A percentile compares a stretch with the other conserved stretches of the same genome.
phyloP scores from a whole-genome alignment of 495 filamentous ascomycete species.

The Monascus purpureus region DNA sequence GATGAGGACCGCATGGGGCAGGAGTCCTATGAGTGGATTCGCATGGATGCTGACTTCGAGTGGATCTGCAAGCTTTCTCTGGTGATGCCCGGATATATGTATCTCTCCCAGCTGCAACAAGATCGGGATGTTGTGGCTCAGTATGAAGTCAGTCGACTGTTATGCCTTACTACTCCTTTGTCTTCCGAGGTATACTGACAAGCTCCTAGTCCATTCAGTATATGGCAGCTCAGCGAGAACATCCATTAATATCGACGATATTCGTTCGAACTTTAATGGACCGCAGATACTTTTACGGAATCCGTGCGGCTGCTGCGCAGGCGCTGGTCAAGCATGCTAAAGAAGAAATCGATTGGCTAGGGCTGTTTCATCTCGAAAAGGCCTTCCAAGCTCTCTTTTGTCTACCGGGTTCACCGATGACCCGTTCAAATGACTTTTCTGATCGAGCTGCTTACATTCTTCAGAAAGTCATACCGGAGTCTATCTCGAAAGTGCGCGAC shows the following conservation, averaged over 20 bases:
- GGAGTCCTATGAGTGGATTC: slow-evolving; percentile 97
- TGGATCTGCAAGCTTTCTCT: slow-evolving; percentile 78
- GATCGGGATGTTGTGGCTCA: slow-evolving; percentile 95
- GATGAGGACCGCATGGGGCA: slow-evolving; percentile 83
- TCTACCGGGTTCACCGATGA: slow-evolving; percentile 54
- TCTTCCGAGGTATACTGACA: slow-evolving; percentile 1
- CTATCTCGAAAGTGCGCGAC: slow-evolving; percentile 67
- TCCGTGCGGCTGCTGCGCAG: slow-evolving; percentile 67
- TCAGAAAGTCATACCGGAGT: slow-evolving; percentile 64
- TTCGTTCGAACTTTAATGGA: slow-evolving; percentile 84
- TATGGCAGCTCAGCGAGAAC: slow-evolving; percentile 42
- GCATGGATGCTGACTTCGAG: slow-evolving; percentile 95
- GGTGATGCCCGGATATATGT: slow-evolving; percentile 89
- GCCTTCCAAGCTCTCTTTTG: slow-evolving; percentile 85
- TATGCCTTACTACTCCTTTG: slow-evolving; percentile 5
- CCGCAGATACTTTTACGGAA: slow-evolving; percentile 80
- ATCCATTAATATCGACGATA: slow-evolving; percentile 71
- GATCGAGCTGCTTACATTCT: slow-evolving; percentile 70
- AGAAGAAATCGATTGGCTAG: slow-evolving; percentile 59
- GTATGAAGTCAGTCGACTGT: slow-evolving; percentile 46
- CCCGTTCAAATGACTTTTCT: slow-evolving; percentile 76
- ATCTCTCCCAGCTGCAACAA: slow-evolving; percentile 89
- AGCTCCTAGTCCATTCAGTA: slow-evolving; percentile 42
- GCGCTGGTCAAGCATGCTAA: slow-evolving; percentile 61
- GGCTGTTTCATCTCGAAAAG: slow-evolving; percentile 68